Conservation (phyloP, 306 rosid species). For the Cicer judaicum region DNA sequence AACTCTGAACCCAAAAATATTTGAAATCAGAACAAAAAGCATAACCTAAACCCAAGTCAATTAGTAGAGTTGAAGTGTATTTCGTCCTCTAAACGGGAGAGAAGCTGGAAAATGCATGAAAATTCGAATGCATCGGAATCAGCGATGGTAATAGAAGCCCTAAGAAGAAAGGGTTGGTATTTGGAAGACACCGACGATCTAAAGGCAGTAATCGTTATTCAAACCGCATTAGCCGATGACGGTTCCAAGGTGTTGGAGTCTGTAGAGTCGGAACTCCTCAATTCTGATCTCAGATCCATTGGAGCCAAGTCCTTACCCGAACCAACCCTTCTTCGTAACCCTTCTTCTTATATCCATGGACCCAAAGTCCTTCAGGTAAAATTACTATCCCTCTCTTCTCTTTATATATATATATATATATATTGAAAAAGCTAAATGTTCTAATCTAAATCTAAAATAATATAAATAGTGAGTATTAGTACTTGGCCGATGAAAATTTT, state of each 20-base stretch:
- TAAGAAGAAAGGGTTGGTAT: conserved; percentile 70
- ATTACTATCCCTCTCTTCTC: background rate
- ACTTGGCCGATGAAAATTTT: background rate
- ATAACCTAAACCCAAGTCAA: background rate
- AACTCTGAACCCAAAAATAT: too few species aligned
- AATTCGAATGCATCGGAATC: conserved; percentile 12
- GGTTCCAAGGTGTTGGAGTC: conserved; percentile 43
- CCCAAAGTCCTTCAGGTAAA: conserved; percentile 81
- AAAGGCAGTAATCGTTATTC: conserved; percentile 58
- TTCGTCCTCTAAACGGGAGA: background rate
- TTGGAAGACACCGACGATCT: conserved; percentile 58
- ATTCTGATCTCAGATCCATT: conserved; percentile 68
- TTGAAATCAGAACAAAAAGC: too few species aligned
- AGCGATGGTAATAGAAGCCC: conserved; percentile 49
- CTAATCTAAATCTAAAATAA: background rate
- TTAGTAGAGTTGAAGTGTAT: background rate
- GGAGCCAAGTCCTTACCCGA: conserved; percentile 75
- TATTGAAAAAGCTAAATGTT: too few species aligned
- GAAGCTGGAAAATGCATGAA: conserved; percentile 38
- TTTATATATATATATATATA: background rate
- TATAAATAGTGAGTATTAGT: too few species aligned
- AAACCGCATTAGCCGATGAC: conserved; percentile 62
- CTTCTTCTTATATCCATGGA: conserved; percentile 67
- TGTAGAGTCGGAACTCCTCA: conserved; percentile 72
- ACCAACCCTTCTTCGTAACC: conserved; percentile 57